These are phyloP conservation scores for Fusarium pininemorale DNA, from an alignment of 2,329 filamentous ascomycete genomes.

Conservation along the genomic window DNA sequence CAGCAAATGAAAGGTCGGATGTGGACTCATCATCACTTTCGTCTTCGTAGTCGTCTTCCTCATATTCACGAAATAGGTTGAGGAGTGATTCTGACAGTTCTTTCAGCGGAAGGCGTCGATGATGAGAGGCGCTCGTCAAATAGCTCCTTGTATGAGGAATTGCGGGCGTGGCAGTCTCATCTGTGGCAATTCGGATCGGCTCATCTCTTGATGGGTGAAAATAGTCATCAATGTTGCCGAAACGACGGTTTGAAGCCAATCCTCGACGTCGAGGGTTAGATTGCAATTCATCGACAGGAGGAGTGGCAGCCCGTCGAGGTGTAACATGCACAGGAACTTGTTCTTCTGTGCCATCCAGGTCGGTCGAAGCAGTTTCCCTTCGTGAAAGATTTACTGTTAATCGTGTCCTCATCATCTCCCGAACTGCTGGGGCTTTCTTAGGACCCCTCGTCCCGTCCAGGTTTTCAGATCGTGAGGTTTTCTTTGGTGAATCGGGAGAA, in stretches of 20 bases:
- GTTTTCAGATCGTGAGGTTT: not conserved
- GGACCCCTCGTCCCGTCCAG: not conserved
- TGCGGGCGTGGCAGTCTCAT: constrained; percentile 46
- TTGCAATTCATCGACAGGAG: not conserved
- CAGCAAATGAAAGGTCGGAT: not conserved
- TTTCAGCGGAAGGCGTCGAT: constrained; percentile 32
- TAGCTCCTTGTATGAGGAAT: constrained; percentile 7
- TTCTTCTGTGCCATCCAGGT: constrained; percentile 35
- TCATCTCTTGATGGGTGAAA: constrained; percentile 38
- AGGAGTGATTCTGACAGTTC: constrained; percentile 37
- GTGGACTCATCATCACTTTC: not conserved
- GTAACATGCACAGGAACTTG: constrained; percentile 42
- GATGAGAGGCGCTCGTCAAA: not conserved
- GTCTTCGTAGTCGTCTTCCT: constrained; percentile 29
- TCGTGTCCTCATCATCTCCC: constrained; percentile 42
- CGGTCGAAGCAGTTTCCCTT: constrained; percentile 45
- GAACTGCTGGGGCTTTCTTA: not conserved
- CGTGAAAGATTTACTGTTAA: constrained; percentile 47
- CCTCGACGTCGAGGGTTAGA: not conserved
- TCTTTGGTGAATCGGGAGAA: not conserved
- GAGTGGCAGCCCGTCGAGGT: constrained; percentile 9
- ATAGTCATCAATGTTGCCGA: constrained; percentile 46
- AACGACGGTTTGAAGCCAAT: constrained; percentile 8
- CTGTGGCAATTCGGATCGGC: constrained; percentile 48
- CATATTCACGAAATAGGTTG: constrained; percentile 31